Conservation (phyloP, 2,329 filamentous ascomycete species). For the Alternaria novae-zelandiae region DNA sequence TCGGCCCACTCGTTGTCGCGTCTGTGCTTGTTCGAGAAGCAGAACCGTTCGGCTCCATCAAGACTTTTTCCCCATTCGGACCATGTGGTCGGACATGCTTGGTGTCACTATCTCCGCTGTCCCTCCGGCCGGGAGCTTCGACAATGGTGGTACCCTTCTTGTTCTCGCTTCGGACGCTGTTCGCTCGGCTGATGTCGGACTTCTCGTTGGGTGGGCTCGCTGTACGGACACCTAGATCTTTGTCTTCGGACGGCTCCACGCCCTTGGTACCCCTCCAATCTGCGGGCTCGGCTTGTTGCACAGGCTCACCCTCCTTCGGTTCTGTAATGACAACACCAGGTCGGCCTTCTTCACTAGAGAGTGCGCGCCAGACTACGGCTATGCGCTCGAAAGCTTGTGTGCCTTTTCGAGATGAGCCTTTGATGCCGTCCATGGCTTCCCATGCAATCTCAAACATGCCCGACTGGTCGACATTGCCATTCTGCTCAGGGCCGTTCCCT, state of each 20-base stretch:
- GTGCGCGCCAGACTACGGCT: constrained; percentile 79
- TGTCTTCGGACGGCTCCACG: constrained; percentile 57
- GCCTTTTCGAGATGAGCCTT: constrained; percentile 84
- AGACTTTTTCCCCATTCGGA: constrained; percentile 40
- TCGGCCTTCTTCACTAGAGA: constrained; percentile 41
- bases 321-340: constrained; percentile 63
- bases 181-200: constrained; percentile 73
- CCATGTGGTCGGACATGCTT: constrained; percentile 51
- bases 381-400: constrained; percentile 80
- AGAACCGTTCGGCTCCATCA: constrained; percentile 34
- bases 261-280: constrained; percentile 72
- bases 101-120: constrained; percentile 45
- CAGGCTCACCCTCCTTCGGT: constrained; percentile 69
- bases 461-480: constrained; percentile 69
- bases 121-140: constrained; percentile 31
- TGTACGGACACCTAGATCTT: constrained; percentile 71
- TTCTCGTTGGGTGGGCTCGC: constrained; percentile 65
- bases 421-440: constrained; percentile 90
- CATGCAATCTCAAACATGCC: constrained; percentile 76
- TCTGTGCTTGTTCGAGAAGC: constrained; percentile 16
- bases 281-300: constrained; percentile 72
- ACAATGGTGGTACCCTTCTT: constrained; percentile 31
- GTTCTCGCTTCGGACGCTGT: constrained; percentile 64
- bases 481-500: constrained; percentile 73
- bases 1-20: constrained; percentile 24